Evolutionary conservation across 768 basidiomycete genomes (phyloP).

Genomic region (Rhodocollybia butyracea): DNA sequence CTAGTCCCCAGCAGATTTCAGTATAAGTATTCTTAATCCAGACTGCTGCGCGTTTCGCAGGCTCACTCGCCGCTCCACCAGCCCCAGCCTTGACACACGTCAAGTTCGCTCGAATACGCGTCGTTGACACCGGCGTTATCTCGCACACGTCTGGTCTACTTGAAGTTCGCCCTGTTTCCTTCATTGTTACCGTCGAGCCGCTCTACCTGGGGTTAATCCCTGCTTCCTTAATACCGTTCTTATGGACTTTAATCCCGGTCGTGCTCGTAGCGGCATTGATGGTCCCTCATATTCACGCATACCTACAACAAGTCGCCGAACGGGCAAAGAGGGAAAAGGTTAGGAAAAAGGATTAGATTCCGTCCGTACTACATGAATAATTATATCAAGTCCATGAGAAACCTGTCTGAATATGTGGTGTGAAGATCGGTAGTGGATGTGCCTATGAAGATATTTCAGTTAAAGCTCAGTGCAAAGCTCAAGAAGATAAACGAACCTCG

Average conservation of each 20-base stretch:
- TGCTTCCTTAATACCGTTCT: constrained; percentile 32
- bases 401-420: constrained; percentile 46
- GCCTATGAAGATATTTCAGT: constrained; percentile 34
- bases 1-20: constrained; percentile 40
- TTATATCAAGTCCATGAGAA: constrained; percentile 29
- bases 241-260: background rate
- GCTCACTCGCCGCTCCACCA: background rate
- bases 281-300: background rate
- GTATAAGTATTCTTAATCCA: constrained; percentile 29
- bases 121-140: constrained; percentile 50
- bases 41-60: constrained; percentile 9
- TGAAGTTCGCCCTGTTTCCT: constrained; percentile 35
- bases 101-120: constrained; percentile 57
- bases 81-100: constrained; percentile 27
- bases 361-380: background rate
- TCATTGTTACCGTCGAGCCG: constrained; percentile 57
- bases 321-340: background rate
- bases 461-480: background rate
- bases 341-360: background rate
- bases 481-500: constrained; percentile 47
- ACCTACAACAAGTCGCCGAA: background rate
- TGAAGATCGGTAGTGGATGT: constrained; percentile 73
- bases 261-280: background rate
- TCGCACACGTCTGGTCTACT: constrained; percentile 29
- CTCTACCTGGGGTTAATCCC: constrained; percentile 58